Conservation (phyloP, 306 rosid genomes). For the Cercis canadensis region DNA sequence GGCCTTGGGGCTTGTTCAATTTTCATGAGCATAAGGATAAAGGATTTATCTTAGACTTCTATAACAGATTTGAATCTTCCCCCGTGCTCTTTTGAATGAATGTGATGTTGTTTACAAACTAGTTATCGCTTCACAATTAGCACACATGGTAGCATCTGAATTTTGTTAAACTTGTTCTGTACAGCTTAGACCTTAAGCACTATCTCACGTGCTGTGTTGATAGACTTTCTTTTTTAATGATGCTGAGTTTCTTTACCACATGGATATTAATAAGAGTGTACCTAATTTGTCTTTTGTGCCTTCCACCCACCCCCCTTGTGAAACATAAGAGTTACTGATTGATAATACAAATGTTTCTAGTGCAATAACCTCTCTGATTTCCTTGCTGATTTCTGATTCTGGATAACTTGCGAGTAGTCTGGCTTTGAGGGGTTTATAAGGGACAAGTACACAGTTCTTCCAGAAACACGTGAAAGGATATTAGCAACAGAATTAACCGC, state of each 20-base stretch:
- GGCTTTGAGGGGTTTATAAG: slow-evolving; percentile 88
- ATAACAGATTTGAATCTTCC: neutral
- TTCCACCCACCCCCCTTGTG: neutral
- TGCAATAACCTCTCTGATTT: slow-evolving; percentile 21
- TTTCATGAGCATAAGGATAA: neutral
- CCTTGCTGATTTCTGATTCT: slow-evolving; percentile 29
- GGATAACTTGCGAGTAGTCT: slow-evolving; percentile 63
- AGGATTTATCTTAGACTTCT: slow-evolving; percentile 4
- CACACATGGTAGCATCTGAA: too few species aligned
- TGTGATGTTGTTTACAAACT: too few species aligned
- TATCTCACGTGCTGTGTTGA: too few species aligned
- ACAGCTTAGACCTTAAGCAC: too few species aligned
- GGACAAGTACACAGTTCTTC: slow-evolving; percentile 88
- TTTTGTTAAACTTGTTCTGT: too few species aligned
- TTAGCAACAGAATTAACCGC: slow-evolving; percentile 91
- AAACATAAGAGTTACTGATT: neutral
- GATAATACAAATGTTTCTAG: slow-evolving; percentile 5
- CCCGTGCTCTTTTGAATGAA: neutral
- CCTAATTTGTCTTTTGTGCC: slow-evolving; percentile 2
- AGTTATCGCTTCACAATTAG: too few species aligned
- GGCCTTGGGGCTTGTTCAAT: neutral
- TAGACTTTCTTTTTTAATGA: too few species aligned
- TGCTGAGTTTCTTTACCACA: neutral
- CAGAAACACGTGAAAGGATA: slow-evolving; percentile 89
- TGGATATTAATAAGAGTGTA: neutral